A percentile compares a stretch with the other conserved stretches of the same genome.
These are phyloP conservation scores for Nyssa sinensis DNA, from an alignment of 148 eudicot species.

Conservation along the genomic window DNA sequence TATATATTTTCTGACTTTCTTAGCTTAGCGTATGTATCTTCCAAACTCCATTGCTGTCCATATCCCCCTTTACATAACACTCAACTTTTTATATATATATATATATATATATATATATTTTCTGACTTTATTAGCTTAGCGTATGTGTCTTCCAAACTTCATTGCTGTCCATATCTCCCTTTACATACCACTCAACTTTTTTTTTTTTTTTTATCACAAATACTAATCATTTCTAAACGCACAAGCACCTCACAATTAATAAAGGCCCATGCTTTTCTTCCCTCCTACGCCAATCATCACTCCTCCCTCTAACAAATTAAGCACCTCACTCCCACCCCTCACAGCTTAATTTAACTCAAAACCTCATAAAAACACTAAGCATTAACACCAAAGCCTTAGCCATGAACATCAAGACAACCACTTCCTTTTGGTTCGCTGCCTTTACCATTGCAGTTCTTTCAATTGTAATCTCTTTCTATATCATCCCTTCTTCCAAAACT, in stretches of 20 bases:
- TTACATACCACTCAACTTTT: background rate
- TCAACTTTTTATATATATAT: too few species aligned
- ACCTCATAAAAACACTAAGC: background rate
- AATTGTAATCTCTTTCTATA: constrained; percentile 26
- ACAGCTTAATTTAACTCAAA: constrained; percentile 11
- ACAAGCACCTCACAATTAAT: background rate
- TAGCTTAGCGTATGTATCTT: too few species aligned
- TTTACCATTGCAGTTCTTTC: constrained; percentile 53
- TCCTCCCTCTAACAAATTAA: too few species aligned
- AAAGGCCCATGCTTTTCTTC: constrained; percentile 34
- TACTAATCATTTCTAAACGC: background rate
- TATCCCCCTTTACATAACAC: too few species aligned
- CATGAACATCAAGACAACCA: constrained; percentile 46
- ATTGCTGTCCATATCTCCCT: background rate
- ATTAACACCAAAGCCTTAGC: background rate
- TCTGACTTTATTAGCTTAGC: background rate
- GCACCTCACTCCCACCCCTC: too few species aligned
- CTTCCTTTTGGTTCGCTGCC: constrained; percentile 53
- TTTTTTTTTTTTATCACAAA: too few species aligned
- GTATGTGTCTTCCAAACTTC: background rate
- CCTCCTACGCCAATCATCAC: constrained; percentile 54
- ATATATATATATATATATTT: too few species aligned
- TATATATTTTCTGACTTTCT: too few species aligned
- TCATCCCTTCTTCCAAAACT: constrained; percentile 28
- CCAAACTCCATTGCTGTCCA: too few species aligned